Base-by-base conservation (phyloP, 805 yeast species). In the Nakazawaea pomicola region DNA sequence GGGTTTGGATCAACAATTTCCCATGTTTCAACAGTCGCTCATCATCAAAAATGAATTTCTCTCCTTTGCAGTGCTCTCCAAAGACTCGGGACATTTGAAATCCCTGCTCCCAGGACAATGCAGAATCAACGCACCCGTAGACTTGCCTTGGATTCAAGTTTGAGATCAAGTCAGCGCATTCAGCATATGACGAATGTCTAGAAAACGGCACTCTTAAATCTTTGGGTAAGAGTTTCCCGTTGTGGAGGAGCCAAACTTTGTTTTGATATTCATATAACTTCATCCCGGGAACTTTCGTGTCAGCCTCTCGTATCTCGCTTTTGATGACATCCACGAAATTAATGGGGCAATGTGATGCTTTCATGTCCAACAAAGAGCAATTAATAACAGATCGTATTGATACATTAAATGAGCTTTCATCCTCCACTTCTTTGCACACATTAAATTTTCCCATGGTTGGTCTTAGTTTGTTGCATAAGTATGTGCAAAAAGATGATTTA, bases 131-230 rank as follows among this genome's bases (percentile, higher is more conserved):
- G 35, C 70, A 65, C 0, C 77, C 77, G 36, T 58, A 69, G 0
- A 72, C 72, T 36, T 68, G 68, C 10, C 41, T 48, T 0, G 74
- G 73, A 8, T 44, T 52, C 38, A 73, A 65, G 24, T 55, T 30
- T 4, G 54, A 45, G 1, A 72, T 49, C 10, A 73, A 62, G 8
- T 57, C 41, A 14, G 54, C 44, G 12, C 62, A 54, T 46, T 73
- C 78, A 6, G 58, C 36, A 43, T 61, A 73, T 2, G 76, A 68
- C 1, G 76, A 69, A 45, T 73, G 78, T 32, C 77, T 51, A 4
- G 76, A 69, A 47, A 65, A 73, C 6, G 68, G 49, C 12, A 67
- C 57, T 34, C 55, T 55, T 2, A 72, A 43, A 9, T 60, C 63
- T n/a, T 49, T 50, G 1, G 70, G 68, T 6, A 71, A 52, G 3